Base-by-base conservation (phyloP, 2,329 filamentous ascomycete species). In the Penicillium sp. region DNA sequence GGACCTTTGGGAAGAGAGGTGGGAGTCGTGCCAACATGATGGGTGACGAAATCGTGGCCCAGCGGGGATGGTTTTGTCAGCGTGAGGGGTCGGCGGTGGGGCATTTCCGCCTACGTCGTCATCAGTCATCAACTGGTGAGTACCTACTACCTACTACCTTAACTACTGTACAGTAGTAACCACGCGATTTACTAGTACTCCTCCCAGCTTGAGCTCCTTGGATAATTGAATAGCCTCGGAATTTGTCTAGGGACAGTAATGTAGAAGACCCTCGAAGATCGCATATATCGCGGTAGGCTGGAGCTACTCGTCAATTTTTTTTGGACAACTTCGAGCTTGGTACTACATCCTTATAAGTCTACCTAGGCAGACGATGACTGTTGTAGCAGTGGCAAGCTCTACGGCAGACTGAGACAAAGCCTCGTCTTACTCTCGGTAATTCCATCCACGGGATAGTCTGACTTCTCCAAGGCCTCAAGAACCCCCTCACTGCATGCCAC, bases 1-100 rank as follows among this genome's bases (percentile, higher is more conserved):
- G 69, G 64, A 69, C 64, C 69, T 60, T 65, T 61, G 62, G 42
- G 56, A 64, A 70, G 12, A 65, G 59, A 49, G 63, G 60, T 53
- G 61, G 41, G 37, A 67, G 41, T 34, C 60, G 58, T 48, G 67
- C 58, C 42, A 70, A 67, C 71, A 73, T 74, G 31, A 31, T 53
- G 55, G 54, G 62, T 57, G 55, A 54, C 51, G 50, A 55, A 54
- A 50, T 52, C 37, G 35, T 50, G 17, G 35, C 35, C 34, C 47
- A 14, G 48, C 31, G 48, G 45, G 53, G 47, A 48, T 42, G 57
- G 34, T 50, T 65, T 65, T 66, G 61, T 67, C 61, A 60, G 61
- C 37, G 58, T 59, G 62, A 54, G 57, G 63, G 54, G 60, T 35
- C 20, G 6, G 22, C 12, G 41, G 57, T 63, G 61, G 63, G 59